Base-by-base conservation (phyloP, 1,284 basidiomycete genomes). In the Gomphus bonarii region DNA sequence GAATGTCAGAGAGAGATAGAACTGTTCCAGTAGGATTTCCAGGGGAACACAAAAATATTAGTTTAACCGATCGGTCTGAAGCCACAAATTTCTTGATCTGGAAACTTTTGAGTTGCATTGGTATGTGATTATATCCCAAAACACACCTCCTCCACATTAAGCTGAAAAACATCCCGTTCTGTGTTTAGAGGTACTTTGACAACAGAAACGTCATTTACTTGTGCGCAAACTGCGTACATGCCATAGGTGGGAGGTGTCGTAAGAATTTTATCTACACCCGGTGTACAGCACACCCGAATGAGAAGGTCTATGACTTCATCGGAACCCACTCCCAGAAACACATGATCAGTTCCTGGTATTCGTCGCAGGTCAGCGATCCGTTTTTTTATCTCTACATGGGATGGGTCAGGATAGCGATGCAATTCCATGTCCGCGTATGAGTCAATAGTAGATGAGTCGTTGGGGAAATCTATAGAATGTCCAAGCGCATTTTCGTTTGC, bases 401-500 rank as follows among this genome's bases (percentile, higher is more conserved):
- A 82, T 0, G 93, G 93, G 62, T 90, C 88, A 2, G 93, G 92
- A 72, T 95, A 95, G 51, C 93, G 79, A 71, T 95, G 82, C 52
- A 94, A 75, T 61, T 84, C 75, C 30, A 83, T 73, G 4, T 72
- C 64, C 33, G 80, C 67, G 4, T 75, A 71, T 0, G 62, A 61
- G 20, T 69, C 64, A 20, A 70, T 38, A 33, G 67, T 66, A 16
- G 67, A 60, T 30, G 70, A 65, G 18, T 47, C 20, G 9, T 40
- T 58, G 36, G 57, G 54, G 11, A 62, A 51, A 25, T 79, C 74
- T n/a, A 97, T 83, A 1, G 90, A 85, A 67, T 92, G 90, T 0
- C 95, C 95, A 47, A 95, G 77, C 0, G 93, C 81, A 68, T 99
- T 98, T 75, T 99, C 95, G 71, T 98, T 99, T 33, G 97, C 97